A percentile compares a stretch with the other conserved stretches of the same genome.
Evolutionary conservation across 495 filamentous ascomycete species (phyloP).

Genomic region (Venustampulla echinocandica): DNA sequence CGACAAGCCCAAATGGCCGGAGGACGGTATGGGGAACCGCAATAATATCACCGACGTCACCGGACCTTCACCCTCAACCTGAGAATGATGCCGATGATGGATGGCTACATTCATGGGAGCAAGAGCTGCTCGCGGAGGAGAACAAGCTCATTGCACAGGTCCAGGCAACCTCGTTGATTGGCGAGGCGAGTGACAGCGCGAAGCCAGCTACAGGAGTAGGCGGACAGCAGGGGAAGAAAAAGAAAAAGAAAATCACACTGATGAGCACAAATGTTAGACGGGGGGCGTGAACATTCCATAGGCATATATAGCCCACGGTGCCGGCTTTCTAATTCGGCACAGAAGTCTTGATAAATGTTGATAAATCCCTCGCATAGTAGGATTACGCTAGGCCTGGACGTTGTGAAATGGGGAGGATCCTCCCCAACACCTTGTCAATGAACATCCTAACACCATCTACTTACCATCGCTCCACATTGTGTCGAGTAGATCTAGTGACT

Average conservation of each 20-base stretch:
- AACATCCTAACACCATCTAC: too few species aligned
- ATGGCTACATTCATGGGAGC: conserved; percentile 73
- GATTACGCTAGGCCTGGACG: too few species aligned
- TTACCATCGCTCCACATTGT: too few species aligned
- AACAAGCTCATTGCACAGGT: conserved; percentile 34
- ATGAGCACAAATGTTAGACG: conserved; percentile 79
- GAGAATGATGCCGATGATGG: conserved; percentile 52
- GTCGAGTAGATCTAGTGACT: too few species aligned
- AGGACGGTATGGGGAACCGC: conserved; percentile 81
- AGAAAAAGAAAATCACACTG: conserved; percentile 86
- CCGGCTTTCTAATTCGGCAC: too few species aligned
- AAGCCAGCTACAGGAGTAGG: conserved; percentile 21
- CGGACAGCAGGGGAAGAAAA: conserved; percentile 66
- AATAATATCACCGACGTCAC: conserved; percentile 45
- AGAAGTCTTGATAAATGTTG: too few species aligned
- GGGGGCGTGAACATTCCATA: conserved; percentile 59
- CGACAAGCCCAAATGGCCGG: conserved; percentile 62
- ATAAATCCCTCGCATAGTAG: too few species aligned
- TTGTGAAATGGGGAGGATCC: too few species aligned
- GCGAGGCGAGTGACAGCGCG: conserved; percentile 21
- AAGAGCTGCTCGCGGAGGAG: conserved; percentile 48
- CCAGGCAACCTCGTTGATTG: conserved; percentile 29
- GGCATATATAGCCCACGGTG: too few species aligned
- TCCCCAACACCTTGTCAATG: too few species aligned
- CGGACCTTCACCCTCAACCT: conserved; percentile 31